Percentiles rank a stretch among this genome's conserved stretches.
These are phyloP conservation scores for Ambrosiella xylebori DNA, from an alignment of 2,329 filamentous ascomycete genomes.

Conservation along the genomic window DNA sequence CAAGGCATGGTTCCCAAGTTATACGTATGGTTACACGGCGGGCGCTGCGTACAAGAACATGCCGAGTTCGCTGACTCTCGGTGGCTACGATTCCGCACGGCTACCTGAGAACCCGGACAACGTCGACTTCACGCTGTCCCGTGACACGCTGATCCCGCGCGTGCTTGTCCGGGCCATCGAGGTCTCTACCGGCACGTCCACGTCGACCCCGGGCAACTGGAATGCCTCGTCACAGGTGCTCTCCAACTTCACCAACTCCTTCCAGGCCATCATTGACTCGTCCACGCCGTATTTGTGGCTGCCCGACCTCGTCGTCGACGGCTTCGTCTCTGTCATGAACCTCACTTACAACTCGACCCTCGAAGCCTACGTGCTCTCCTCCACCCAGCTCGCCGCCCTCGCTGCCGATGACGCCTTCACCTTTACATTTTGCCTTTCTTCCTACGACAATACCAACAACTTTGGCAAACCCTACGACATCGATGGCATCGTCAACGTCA, in stretches of 20 bases:
- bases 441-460: slow-evolving; percentile 34
- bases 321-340: slow-evolving; percentile 46
- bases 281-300: slow-evolving; percentile 49
- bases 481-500: slow-evolving; percentile 38
- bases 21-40: slow-evolving; percentile 60
- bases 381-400: slow-evolving; percentile 35
- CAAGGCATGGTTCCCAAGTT: slow-evolving; percentile 46
- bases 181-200: slow-evolving; percentile 20
- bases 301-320: slow-evolving; percentile 40
- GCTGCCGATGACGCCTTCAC: slow-evolving; percentile 27
- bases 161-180: slow-evolving; percentile 43
- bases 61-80: slow-evolving; percentile 45
- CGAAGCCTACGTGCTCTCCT: slow-evolving; percentile 45
- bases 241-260: slow-evolving; percentile 29
- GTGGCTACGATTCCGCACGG: slow-evolving; percentile 47
- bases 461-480: slow-evolving; percentile 32
- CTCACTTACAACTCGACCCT: slow-evolving; percentile 47
- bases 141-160: slow-evolving; percentile 37
- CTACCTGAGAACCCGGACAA: slow-evolving; percentile 37
- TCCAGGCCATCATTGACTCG: slow-evolving; percentile 42
- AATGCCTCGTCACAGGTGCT: slow-evolving; percentile 22
- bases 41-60: slow-evolving; percentile 45
- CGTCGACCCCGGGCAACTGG: slow-evolving; percentile 24
- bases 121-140: slow-evolving; percentile 38
- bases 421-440: slow-evolving; percentile 39